A percentile compares a stretch with the other conserved stretches of the same genome.
Conservation (phyloP, 1,139 yeast genomes). For the Saccharomycopsis hybrid region DNA sequence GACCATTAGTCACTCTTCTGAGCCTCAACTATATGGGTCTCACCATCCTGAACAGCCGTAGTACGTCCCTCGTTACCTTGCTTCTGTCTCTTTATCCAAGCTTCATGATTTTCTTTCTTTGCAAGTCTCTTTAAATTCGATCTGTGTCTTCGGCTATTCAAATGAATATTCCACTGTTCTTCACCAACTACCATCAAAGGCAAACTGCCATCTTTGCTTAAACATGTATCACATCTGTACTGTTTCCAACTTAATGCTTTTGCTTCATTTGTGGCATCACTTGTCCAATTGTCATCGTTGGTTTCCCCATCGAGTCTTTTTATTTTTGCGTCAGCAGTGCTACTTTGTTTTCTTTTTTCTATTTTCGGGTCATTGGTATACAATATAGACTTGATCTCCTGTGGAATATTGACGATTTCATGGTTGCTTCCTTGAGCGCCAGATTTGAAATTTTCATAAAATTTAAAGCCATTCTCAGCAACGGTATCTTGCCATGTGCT, state of each 20-base stretch:
- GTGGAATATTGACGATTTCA: conserved; percentile 3
- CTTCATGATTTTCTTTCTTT: conserved; percentile 38
- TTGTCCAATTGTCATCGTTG: not conserved
- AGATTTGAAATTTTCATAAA: conserved; percentile 38
- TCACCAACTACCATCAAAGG: conserved; percentile 66
- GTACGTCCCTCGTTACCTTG: too few species aligned
- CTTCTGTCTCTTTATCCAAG: conserved; percentile 27
- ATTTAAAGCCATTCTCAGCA: conserved; percentile 43
- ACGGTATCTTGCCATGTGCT: conserved; percentile 54
- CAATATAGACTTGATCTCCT: not conserved
- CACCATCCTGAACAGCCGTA: too few species aligned
- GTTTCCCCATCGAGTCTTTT: conserved; percentile 22
- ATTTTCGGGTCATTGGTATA: conserved; percentile 24
- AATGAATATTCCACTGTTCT: conserved; percentile 62
- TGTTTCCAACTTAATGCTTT: conserved; percentile 51
- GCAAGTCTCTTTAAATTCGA: conserved; percentile 35
- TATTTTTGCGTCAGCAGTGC: not conserved
- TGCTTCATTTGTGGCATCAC: too few species aligned
- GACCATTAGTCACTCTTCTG: too few species aligned
- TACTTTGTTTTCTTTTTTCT: conserved; percentile 21
- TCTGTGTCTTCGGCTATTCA: conserved; percentile 59
- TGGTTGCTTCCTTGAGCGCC: conserved; percentile 27
- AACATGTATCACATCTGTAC: conserved; percentile 59
- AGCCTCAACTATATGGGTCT: too few species aligned
- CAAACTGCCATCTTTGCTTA: conserved; percentile 44